Base-by-base conservation (phyloP, 1,284 basidiomycete species). In the Heimioporus punctisporus region DNA sequence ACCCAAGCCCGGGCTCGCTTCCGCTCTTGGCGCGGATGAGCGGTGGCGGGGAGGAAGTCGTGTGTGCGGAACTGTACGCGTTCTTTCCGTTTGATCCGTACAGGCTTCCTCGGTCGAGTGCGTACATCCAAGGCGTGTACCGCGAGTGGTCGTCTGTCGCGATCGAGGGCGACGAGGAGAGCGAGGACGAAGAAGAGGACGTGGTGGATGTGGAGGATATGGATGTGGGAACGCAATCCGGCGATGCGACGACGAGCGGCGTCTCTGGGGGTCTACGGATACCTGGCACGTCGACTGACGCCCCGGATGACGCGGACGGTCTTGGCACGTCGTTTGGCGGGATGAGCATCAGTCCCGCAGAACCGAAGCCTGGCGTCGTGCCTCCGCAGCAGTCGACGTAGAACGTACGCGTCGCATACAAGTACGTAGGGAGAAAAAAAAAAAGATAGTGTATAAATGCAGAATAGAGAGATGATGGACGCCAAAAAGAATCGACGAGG, bases 31-130 rank as follows among this genome's bases (percentile, higher is more conserved):
- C 77, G 37, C 69, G 72, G 40, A 63, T 69, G 15, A 49, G 15
- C 14, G 55, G 51, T 11, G 30, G 30, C 9, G 55, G 57, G 12
- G 65, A 66, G 46, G 68, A 64, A 50, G 72, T 75, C 42, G 72
- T 84, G 57, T 84, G 88, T 54, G 78, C 84, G 8, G 93, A 95
- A 55, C 79, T 98, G 47, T 95, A 96, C 68, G 88, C 88, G 15
- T 99, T 98, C 78, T 99, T 99, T 78, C 97, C 97, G 0, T 99
- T 99, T 69, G 97, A 99, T 70, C 97, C 97, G 2, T 99, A 95
- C 76, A 92, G 89, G 61, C 84, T 99, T 3, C 91, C 93, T 2
- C 80, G 81, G 51, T 91, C 89, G 46, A 75, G 78, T 42, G 70
- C 71, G n/a, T 92, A 86, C 61, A 88, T 93, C 41, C 81, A 87